A percentile compares a stretch with the other conserved stretches of the same genome.
Conservation (phyloP, 2,329 filamentous ascomycete genomes). For the Sporothrix inflata region DNA sequence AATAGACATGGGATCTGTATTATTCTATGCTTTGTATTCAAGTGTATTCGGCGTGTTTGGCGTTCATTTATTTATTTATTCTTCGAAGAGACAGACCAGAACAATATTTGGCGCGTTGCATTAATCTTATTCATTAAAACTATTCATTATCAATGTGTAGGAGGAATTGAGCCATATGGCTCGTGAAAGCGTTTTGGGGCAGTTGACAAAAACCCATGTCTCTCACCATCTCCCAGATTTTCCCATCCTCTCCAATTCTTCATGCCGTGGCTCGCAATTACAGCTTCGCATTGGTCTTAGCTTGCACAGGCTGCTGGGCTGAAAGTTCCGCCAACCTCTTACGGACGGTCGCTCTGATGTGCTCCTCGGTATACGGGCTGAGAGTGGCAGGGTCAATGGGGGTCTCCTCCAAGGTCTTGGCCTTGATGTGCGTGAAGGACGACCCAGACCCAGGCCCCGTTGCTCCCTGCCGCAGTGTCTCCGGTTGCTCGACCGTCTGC, state of each 20-base stretch:
- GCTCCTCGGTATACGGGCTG: slow-evolving; percentile 48
- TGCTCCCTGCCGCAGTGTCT: slow-evolving; percentile 9
- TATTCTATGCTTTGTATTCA: not conserved
- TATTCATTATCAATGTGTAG: not conserved
- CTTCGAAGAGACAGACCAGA: not conserved
- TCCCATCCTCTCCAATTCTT: not conserved
- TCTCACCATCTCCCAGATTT: not conserved
- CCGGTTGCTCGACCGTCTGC: slow-evolving; percentile 33
- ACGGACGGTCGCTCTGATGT: slow-evolving; percentile 47
- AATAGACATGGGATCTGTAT: slow-evolving; percentile 11
- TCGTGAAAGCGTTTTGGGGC: not conserved
- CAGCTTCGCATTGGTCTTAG: slow-evolving; percentile 5
- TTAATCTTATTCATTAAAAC: not conserved
- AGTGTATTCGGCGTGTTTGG: not conserved
- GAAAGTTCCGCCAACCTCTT: not conserved
- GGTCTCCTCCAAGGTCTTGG: slow-evolving; percentile 56
- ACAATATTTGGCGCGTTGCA: not conserved
- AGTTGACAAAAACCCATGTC: not conserved
- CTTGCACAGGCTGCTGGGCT: slow-evolving; percentile 33
- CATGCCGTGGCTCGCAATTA: not conserved
- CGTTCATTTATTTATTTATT: not conserved
- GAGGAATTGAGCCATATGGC: not conserved
- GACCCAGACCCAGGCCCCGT: slow-evolving; percentile 39
- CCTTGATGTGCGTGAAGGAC: slow-evolving; percentile 51
- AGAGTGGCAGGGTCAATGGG: slow-evolving; percentile 49